Conservation (phyloP, 2,329 filamentous ascomycete species). For the Alternaria atra region DNA sequence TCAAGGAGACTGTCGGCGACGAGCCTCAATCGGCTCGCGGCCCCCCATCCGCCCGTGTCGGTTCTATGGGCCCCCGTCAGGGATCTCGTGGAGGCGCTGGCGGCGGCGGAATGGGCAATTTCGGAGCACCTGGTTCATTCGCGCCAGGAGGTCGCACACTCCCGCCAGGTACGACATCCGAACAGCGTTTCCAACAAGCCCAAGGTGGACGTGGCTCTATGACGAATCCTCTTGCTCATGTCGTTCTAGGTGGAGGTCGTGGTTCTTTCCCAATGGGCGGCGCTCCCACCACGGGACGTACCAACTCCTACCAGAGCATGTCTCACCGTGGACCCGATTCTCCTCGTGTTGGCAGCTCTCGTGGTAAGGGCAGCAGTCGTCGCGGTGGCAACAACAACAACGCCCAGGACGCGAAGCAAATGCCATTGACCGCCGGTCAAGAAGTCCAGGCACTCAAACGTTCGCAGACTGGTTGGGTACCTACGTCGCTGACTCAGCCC, state of each 20-base stretch:
- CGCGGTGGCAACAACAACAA: constrained; percentile 64
- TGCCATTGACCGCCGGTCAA: constrained; percentile 87
- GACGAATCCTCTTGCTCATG: constrained; percentile 66
- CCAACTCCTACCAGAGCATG: constrained; percentile 67
- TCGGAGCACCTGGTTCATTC: constrained; percentile 58
- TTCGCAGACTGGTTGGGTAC: constrained; percentile 87
- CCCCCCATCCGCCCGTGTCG: constrained; percentile 67
- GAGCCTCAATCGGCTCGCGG: constrained; percentile 70
- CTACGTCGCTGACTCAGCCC: constrained; percentile 62
- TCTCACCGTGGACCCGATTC: constrained; percentile 71
- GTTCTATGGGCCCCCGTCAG: constrained; percentile 59
- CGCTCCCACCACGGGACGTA: constrained; percentile 71
- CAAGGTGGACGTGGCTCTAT: constrained; percentile 39
- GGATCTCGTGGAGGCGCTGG: constrained; percentile 53
- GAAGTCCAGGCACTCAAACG: constrained; percentile 82
- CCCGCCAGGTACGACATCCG: constrained; percentile 79
- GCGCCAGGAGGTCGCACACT: constrained; percentile 62
- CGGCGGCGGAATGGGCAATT: constrained; percentile 71
- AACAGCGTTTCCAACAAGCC: constrained; percentile 69
- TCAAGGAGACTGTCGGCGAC: constrained; percentile 86
- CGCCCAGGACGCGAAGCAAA: constrained; percentile 77
- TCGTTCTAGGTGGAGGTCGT: constrained; percentile 62
- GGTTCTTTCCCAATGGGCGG: constrained; percentile 63
- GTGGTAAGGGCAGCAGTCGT: constrained; percentile 68
- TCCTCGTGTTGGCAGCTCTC: constrained; percentile 72